phyloP scores from a whole-genome alignment of 805 yeast genomes.

The Suhomyces emberorum region DNA sequence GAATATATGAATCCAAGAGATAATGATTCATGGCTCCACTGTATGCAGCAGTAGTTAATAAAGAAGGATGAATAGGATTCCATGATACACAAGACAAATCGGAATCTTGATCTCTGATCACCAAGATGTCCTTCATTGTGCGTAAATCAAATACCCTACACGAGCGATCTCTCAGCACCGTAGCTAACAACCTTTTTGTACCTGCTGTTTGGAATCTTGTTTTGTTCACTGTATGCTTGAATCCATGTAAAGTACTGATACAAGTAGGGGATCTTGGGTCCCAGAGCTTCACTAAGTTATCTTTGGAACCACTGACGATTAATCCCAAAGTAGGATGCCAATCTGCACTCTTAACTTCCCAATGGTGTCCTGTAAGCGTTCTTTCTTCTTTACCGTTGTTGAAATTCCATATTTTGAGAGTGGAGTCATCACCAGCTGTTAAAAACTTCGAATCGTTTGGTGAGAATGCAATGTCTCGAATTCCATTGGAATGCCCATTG shows the following conservation, averaged over 20 bases:
- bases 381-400: slow-evolving; percentile 82
- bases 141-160: slow-evolving; percentile 85
- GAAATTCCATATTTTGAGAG: slow-evolving; percentile 91
- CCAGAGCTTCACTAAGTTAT: slow-evolving; percentile 90
- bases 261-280: slow-evolving; percentile 83
- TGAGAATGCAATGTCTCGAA: slow-evolving; percentile 83
- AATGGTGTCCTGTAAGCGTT: slow-evolving; percentile 84
- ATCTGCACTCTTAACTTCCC: slow-evolving; percentile 97
- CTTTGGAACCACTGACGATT: slow-evolving; percentile 91
- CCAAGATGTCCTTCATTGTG: slow-evolving; percentile 71
- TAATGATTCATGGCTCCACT: slow-evolving; percentile 86
- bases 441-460: slow-evolving; percentile 90
- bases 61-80: slow-evolving; percentile 85
- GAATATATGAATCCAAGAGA: slow-evolving; percentile 51
- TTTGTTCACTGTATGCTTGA: slow-evolving; percentile 89
- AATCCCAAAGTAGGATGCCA: slow-evolving; percentile 93
- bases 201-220: slow-evolving; percentile 85
- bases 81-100: slow-evolving; percentile 85
- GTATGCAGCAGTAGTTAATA: slow-evolving; percentile 81
- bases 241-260: slow-evolving; percentile 80
- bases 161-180: slow-evolving; percentile 85
- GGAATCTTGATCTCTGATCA: slow-evolving; percentile 74
- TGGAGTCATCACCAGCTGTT: slow-evolving; percentile 91
- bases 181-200: slow-evolving; percentile 67
- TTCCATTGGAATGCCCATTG: slow-evolving; percentile 71